phyloP scores from a whole-genome alignment of 1,139 yeast genomes.

The Candida sp. region DNA sequence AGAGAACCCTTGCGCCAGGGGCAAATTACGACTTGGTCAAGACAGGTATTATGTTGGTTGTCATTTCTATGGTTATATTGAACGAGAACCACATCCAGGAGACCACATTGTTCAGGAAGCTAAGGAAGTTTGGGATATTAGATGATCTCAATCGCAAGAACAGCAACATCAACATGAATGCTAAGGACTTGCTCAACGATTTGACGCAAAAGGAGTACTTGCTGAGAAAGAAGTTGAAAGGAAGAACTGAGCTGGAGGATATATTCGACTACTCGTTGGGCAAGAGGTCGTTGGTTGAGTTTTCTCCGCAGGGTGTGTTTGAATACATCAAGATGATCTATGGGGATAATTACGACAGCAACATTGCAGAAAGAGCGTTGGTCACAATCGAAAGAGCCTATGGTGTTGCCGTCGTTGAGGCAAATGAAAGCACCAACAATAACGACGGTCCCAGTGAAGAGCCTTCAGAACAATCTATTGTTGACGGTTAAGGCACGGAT shows the following conservation, averaged over 20 bases:
- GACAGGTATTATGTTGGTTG: slow-evolving; percentile 30
- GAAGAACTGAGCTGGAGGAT: slow-evolving; percentile 18
- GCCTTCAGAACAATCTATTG: background rate
- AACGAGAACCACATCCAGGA: slow-evolving; percentile 40
- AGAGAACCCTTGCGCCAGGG: slow-evolving; percentile 17
- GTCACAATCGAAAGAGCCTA: slow-evolving; percentile 33
- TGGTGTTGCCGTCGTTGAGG: slow-evolving; percentile 18
- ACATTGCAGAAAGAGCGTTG: slow-evolving; percentile 22
- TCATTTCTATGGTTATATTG: slow-evolving; percentile 33
- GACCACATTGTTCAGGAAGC: slow-evolving; percentile 22
- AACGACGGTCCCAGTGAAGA: background rate
- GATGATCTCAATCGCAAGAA: slow-evolving; percentile 23
- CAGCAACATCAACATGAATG: slow-evolving; percentile 26
- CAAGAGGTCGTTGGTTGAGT: slow-evolving; percentile 36
- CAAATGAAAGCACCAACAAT: slow-evolving; percentile 3
- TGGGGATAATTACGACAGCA: slow-evolving; percentile 27
- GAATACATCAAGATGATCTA: slow-evolving; percentile 30
- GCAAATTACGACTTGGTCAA: slow-evolving; percentile 33
- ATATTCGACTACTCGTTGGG: slow-evolving; percentile 35
- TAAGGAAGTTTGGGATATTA: slow-evolving; percentile 36
- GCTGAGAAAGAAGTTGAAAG: slow-evolving; percentile 17
- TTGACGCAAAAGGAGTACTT: slow-evolving; percentile 39
- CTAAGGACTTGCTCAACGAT: slow-evolving; percentile 30
- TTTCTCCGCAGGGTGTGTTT: slow-evolving; percentile 32
- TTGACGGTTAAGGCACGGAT: background rate